These are phyloP conservation scores for Leptomonas pyrrhocoris DNA, from an alignment of 208 protist species.

Conservation along the genomic window DNA sequence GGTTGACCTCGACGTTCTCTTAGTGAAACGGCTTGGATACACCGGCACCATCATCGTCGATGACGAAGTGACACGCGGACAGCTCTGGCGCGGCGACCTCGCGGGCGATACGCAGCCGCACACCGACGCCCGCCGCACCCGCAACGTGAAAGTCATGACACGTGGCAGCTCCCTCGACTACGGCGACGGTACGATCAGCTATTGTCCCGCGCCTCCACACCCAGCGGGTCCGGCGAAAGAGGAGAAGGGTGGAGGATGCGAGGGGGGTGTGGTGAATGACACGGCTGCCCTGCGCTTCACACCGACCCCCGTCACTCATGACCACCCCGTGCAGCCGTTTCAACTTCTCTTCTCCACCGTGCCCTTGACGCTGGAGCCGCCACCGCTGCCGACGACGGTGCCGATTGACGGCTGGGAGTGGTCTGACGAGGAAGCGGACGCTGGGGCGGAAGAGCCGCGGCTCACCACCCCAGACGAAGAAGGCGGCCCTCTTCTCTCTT, in stretches of 20 bases:
- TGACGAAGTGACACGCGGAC: not conserved
- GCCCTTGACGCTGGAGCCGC: conserved; percentile 1
- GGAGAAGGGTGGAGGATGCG: no score
- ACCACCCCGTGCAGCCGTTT: conserved; percentile 4
- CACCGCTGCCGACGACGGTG: not conserved
- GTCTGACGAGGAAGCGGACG: not conserved
- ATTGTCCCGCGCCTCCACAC: not conserved
- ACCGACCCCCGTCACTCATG: conserved; percentile 3
- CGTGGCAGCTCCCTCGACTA: conserved; percentile 5
- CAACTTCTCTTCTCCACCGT: not conserved
- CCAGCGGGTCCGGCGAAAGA: no score
- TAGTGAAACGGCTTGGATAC: not conserved
- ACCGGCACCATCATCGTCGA: conserved; percentile 7
- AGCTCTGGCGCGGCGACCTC: not conserved
- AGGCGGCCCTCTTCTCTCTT: no score
- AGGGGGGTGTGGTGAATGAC: conserved; percentile 5
- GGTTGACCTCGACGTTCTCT: conserved; percentile 1
- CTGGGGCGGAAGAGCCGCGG: not conserved
- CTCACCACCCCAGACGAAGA: no score
- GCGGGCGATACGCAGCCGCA: not conserved
- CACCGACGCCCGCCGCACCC: not conserved
- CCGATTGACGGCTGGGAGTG: conserved; percentile 1
- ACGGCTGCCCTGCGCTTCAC: conserved; percentile 6
- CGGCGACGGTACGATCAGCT: conserved; percentile 2
- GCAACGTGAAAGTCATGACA: not conserved